Percentiles rank a stretch among this genome's conserved stretches.
phyloP scores from a whole-genome alignment of 2,329 filamentous ascomycete genomes.

The Colletotrichum sp. region DNA sequence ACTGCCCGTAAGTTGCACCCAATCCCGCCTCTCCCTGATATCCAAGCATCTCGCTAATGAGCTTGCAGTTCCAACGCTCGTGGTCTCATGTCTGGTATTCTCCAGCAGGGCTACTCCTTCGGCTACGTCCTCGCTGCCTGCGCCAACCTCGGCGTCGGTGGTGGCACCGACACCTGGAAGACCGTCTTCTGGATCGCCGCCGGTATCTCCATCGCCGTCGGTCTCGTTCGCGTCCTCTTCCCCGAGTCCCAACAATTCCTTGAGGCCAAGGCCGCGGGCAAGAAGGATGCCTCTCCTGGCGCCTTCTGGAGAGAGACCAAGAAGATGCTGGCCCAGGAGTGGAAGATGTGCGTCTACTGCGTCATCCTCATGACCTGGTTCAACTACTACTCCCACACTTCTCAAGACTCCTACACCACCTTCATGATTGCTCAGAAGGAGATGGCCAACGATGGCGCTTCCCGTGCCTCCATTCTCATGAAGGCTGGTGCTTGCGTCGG shows the following conservation, averaged over 20 bases:
- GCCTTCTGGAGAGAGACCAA: constrained; percentile 75
- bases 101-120: constrained; percentile 83
- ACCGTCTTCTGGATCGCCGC: constrained; percentile 75
- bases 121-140: constrained; percentile 82
- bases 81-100: constrained; percentile 81
- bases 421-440: constrained; percentile 79
- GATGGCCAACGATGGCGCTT: constrained; percentile 66
- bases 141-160: constrained; percentile 76
- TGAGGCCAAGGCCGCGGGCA: constrained; percentile 67
- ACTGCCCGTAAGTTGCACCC: constrained; percentile 61
- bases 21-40: not conserved
- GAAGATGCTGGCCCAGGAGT: constrained; percentile 71
- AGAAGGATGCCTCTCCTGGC: constrained; percentile 42
- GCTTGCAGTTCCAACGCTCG: constrained; percentile 62
- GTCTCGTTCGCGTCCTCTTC: constrained; percentile 70
- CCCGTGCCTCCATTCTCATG: constrained; percentile 81
- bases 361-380: constrained; percentile 80
- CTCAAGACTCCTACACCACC: constrained; percentile 82
- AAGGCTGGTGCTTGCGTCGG: constrained; percentile 79
- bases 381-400: constrained; percentile 79
- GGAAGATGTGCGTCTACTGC: constrained; percentile 80
- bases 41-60: not conserved
- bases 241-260: constrained; percentile 79
- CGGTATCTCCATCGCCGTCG: constrained; percentile 71
- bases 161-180: constrained; percentile 70